Evolutionary conservation across 1,139 yeast genomes (phyloP), one percentile per base, ranked within the genome.

Genomic region (Williopsis jadinii): DNA sequence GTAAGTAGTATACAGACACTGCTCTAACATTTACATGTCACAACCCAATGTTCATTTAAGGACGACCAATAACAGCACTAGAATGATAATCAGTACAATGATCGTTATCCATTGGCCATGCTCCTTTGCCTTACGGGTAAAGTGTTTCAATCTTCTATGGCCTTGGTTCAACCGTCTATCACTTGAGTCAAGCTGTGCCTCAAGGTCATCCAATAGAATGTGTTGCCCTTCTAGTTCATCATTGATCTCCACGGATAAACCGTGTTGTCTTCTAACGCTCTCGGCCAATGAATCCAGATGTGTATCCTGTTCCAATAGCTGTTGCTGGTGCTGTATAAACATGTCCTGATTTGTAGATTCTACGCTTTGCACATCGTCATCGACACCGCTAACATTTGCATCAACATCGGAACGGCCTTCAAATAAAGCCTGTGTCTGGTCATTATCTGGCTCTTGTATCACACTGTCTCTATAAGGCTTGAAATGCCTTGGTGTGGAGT

Each of bases 91-190:
- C 45, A 86, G 64, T 8, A 77, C 71, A n/a, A 77, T 62, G 30
- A 85, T 85, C 0, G 90, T 81, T 34, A 79, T 68, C 66, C 85
- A 67, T 40, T 85, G 81, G 2, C 92, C 90, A 54, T 84, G 79
- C 55, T 83, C 86, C 43, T 72, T 71, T 14, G 81, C 75, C 51
- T 68, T 73, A 12, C 70, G 64, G 40, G 81, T 68, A 53, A 85
- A 83, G 35, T 62, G 66, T 31, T 62, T 68, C 41, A 86, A 66
- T 36, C 81, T 68, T 42, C 65, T 62, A 30, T 71, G 68, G 1
- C 95, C 92, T 8, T 70, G 64, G 32, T 66, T 64, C 34, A 86
- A 59, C 39, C 82, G 64, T 37, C 62, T 54, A 30, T 71, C 71
- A 8, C 84, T 71, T 29, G 65, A 54, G 47, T 80, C 88, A 11